Conservation (phyloP, 2,329 filamentous ascomycete genomes). For the Hypoxylon sp. region DNA sequence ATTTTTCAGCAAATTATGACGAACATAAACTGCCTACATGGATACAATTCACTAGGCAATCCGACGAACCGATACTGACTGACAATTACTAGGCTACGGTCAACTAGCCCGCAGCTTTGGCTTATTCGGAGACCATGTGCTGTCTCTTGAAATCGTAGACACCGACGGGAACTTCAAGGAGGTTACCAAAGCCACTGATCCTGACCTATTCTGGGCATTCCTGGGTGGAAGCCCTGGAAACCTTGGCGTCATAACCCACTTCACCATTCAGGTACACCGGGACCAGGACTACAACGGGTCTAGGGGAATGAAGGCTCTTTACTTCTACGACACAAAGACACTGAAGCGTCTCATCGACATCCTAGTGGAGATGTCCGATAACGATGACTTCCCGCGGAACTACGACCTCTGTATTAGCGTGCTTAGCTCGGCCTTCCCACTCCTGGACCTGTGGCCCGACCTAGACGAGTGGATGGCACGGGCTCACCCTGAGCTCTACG, state of each 20-base stretch:
- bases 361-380: slow-evolving; percentile 62
- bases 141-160: slow-evolving; percentile 64
- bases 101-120: slow-evolving; percentile 65
- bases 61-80: slow-evolving; percentile 8
- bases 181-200: slow-evolving; percentile 63
- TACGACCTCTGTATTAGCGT: slow-evolving; percentile 65
- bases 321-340: slow-evolving; percentile 57
- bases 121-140: slow-evolving; percentile 67
- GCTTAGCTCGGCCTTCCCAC: slow-evolving; percentile 59
- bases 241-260: slow-evolving; percentile 69
- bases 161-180: slow-evolving; percentile 62
- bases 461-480: slow-evolving; percentile 56
- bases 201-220: slow-evolving; percentile 72
- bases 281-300: slow-evolving; percentile 59
- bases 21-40: not conserved
- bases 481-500: slow-evolving; percentile 57
- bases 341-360: slow-evolving; percentile 58
- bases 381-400: slow-evolving; percentile 60
- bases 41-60: not conserved
- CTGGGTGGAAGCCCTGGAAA: slow-evolving; percentile 71
- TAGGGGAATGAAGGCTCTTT: slow-evolving; percentile 60
- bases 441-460: slow-evolving; percentile 56
- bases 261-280: slow-evolving; percentile 63
- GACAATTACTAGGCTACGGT: slow-evolving; percentile 55
- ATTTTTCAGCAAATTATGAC: not conserved